Base-by-base conservation (phyloP, 75 land plant species). In the Adiantum capillusveneris region DNA sequence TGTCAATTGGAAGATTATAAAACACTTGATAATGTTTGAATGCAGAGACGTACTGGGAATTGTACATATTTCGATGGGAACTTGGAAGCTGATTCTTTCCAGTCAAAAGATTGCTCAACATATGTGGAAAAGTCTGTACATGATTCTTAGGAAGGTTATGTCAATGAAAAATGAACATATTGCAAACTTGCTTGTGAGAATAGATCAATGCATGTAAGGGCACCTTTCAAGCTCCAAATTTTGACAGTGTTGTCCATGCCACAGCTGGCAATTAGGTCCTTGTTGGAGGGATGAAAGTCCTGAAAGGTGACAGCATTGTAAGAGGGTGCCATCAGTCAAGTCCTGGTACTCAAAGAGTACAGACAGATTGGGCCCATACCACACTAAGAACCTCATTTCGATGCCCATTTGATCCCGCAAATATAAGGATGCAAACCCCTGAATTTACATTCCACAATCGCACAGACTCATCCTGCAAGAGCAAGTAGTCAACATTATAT, bases 401-500 rank as follows among this genome's bases (percentile, higher is more conserved):
- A 55, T 94, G 98, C 24, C 98, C 98, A 31, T 90, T 87, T 76
- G 98, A 96, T 56, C 98, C 98, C 76, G 96, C 91, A 84, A 94
- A 90, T 66, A 90, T 83, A 51, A 94, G 64, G 58, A 94, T 79
- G 72, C 98, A 94, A 13, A 94, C 83, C 27, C 96, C 91, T 2
- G 95, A 85, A 39, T 89, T 77, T 20, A 94, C 76, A 64, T 94
- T 90, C 97, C 97, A 91, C 1, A 91, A 58, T 29, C 97, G 71
- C 34, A 91, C 86, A 36, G 97, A 91, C 48, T 91, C 97, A 74
- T 91, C 97, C 97, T 91, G 72, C 29, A 34, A 34, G 9, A n/a
- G n/a, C n/a, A n/a, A n/a, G n/a, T n/a, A n/a, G n/a, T n/a, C n/a
- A n/a, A n/a, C n/a, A n/a, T n/a, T n/a, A n/a, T n/a, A n/a, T n/a